Conservation (phyloP, 2,329 filamentous ascomycete species). For the Neofusicoccum cordaticola region DNA sequence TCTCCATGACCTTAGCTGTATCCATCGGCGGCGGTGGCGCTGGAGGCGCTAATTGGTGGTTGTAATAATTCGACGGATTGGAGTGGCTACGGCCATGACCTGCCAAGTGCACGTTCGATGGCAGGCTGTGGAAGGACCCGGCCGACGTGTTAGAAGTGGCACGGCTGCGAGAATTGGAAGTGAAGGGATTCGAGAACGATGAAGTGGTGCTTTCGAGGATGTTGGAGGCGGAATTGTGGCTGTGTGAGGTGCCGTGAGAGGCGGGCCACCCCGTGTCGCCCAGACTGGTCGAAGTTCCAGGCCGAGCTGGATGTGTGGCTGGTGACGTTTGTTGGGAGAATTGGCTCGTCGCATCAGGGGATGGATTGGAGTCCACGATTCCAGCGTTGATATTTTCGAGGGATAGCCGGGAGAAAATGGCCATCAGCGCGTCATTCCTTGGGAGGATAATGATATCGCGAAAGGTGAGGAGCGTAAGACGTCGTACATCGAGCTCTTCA, state of each 20-base stretch:
- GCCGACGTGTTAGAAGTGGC: conserved; percentile 72
- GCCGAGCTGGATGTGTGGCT: conserved; percentile 26
- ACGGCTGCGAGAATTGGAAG: conserved; percentile 16
- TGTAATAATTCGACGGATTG: conserved; percentile 20
- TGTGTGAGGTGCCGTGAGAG: conserved; percentile 64
- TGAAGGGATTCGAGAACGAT: conserved; percentile 36
- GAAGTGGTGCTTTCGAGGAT: conserved; percentile 65
- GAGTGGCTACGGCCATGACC: conserved; percentile 20
- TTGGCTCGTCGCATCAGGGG: conserved; percentile 3
- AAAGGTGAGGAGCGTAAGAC: conserved; percentile 82
- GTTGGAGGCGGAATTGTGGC: conserved; percentile 69
- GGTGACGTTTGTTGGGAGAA: conserved; percentile 23
- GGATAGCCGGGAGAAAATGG: conserved; percentile 83
- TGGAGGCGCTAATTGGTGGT: conserved; percentile 17
- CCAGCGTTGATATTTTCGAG: conserved; percentile 66
- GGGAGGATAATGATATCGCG: conserved; percentile 85
- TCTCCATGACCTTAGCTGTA: conserved; percentile 82
- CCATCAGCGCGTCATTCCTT: conserved; percentile 82
- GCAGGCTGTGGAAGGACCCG: conserved; percentile 44
- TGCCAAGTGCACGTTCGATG: conserved; percentile 29
- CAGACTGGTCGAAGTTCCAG: conserved; percentile 18
- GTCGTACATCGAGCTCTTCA: conserved; percentile 76
- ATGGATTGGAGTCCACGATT: conserved; percentile 30
- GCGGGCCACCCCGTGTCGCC: conserved; percentile 35
- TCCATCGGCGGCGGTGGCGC: conserved; percentile 37